Conservation (phyloP, 139 green algal genomes). For the Chlorella sp. region DNA sequence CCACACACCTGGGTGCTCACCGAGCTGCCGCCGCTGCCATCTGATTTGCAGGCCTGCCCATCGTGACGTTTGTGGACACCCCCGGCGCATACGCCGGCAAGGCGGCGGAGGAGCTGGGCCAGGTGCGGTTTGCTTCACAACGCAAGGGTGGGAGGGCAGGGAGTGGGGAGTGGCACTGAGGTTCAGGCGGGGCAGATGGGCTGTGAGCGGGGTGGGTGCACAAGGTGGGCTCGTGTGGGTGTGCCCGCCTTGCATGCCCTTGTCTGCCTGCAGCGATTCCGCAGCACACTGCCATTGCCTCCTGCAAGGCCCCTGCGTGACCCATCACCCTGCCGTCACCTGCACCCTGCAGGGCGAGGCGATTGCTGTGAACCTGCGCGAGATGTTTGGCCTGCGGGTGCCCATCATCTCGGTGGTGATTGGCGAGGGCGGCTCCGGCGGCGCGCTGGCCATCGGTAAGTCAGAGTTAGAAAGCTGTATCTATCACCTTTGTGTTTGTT, state of each 20-base stretch:
- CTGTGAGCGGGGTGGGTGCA: background rate
- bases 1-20: too few species aligned
- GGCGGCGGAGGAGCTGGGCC: slow-evolving; percentile 91
- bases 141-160: background rate
- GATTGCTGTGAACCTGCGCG: slow-evolving; percentile 95
- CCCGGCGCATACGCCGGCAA: slow-evolving; percentile 94
- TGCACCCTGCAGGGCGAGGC: slow-evolving; percentile 85
- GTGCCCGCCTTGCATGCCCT: too few species aligned
- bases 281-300: background rate
- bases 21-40: too few species aligned
- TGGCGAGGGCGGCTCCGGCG: slow-evolving; percentile 92
- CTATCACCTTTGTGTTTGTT: too few species aligned
- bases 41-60: slow-evolving; percentile 70
- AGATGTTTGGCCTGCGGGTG: slow-evolving; percentile 97
- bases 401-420: slow-evolving; percentile 95
- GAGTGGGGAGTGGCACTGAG: background rate
- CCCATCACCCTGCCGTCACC: background rate
- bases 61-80: slow-evolving; percentile 98
- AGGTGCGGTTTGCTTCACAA: slow-evolving; percentile 58
- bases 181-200: background rate
- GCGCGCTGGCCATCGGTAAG: slow-evolving; percentile 89
- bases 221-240: too few species aligned
- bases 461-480: too few species aligned
- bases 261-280: background rate
- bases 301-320: background rate